Base-by-base conservation (phyloP, 352 stramenopile genomes). In the Nothophytophthora sp. region DNA sequence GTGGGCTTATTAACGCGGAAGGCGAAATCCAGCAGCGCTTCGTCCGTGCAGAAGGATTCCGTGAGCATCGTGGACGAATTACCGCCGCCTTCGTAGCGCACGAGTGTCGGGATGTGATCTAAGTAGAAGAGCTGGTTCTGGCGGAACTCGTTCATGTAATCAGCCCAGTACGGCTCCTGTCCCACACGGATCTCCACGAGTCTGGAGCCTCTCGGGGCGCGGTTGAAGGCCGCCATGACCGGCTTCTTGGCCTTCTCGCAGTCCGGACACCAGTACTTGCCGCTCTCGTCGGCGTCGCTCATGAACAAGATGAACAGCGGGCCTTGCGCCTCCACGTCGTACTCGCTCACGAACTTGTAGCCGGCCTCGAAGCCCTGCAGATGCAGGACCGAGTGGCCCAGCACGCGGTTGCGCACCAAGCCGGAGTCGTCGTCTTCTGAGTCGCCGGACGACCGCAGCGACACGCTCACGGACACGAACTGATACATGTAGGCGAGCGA, bases 101-200 rank as follows among this genome's bases (percentile, higher is more conserved):
- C 73, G 29, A 93, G 63, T 34, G 83, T 75, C 18, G 83, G 83
- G 49, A 93, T 86, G 40, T 85, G 75, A 52, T 90, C 78, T 40
- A 93, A 68, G 57, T 91, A 90, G 44, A 93, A 90, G 34, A 90
- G 65, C 37, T 88, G 69, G 49, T 90, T 89, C 58, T 90, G 80
- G n/a, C 70, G 62, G 53, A 93, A 93, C 29, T 80, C 63, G 55
- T 93, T 93, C 64, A 81, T 77, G 42, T 87, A 70, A 53, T 93
- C 68, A 22, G 70, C 67, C 83, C 83, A 93, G 29, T 91, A 77
- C 11, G 55, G 39, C 6, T 73, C 33, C 3, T 63, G 55, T 0
- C 83, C 83, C 5, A 91, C 62, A 39, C 79, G 78, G 46, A 93
- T 88, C 60, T 93, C 83, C 6, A 90, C 74, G 29, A 93, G 56